Conservation (phyloP, 768 basidiomycete genomes). For the Leccinellum rugosiceps region DNA sequence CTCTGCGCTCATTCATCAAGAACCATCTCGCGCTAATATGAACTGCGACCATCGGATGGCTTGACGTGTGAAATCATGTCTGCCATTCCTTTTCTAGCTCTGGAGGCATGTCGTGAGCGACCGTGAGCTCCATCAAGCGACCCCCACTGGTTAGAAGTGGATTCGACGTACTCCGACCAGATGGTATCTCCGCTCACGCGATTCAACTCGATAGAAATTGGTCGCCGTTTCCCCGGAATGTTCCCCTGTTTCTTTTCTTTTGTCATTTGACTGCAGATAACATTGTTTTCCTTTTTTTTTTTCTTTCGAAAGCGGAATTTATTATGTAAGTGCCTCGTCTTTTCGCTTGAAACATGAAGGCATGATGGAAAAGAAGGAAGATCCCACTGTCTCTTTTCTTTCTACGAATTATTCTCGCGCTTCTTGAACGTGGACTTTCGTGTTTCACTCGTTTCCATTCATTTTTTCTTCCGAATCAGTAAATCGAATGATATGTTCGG, state of each 20-base stretch:
- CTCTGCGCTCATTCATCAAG: background rate
- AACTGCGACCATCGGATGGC: conserved; percentile 1
- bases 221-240: background rate
- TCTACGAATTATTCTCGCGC: background rate
- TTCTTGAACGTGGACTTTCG: background rate
- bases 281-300: background rate
- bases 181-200: conserved; percentile 1
- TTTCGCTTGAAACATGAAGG: background rate
- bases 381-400: background rate
- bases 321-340: conserved; percentile 1
- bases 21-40: background rate
- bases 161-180: background rate
- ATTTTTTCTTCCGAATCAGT: background rate
- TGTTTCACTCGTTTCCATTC: background rate
- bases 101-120: conserved; percentile 1
- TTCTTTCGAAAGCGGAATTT: conserved; percentile 1
- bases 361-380: background rate
- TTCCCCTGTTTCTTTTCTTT: background rate
- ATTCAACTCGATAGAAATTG: conserved; percentile 9
- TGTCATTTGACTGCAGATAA: background rate
- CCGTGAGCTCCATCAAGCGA: conserved; percentile 1
- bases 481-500: background rate
- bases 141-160: background rate
- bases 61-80: conserved; percentile 6
- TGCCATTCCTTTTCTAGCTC: conserved; percentile 3